A percentile compares a stretch with the other conserved stretches of the same genome.
Conservation (phyloP, 306 rosid species). For the Arachis hypogaea region DNA sequence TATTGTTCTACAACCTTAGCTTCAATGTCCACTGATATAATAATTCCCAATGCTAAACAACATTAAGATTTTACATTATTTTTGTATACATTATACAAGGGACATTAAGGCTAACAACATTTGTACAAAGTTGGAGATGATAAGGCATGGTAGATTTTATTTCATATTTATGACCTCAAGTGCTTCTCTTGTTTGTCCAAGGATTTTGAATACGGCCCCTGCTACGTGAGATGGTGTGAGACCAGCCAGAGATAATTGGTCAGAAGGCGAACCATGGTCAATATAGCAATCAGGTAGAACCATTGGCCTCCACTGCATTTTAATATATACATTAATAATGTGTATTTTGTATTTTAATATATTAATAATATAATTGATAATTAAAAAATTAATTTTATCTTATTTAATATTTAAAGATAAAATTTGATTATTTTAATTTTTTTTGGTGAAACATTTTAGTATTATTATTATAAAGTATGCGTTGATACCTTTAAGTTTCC, state of each 20-base stretch:
- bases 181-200: constrained; percentile 84
- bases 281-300: constrained; percentile 84
- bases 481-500: constrained; percentile 64
- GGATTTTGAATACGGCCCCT: constrained; percentile 75
- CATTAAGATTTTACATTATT: not conserved
- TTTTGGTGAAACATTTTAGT: no score
- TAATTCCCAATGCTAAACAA: not conserved
- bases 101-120: not conserved
- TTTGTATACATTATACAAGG: not conserved
- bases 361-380: no score
- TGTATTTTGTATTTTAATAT: no score
- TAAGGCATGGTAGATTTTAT: not conserved
- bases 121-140: constrained; percentile 34
- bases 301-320: constrained; percentile 87
- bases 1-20: not conserved
- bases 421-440: no score
- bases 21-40: constrained; percentile 12
- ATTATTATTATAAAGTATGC: not conserved
- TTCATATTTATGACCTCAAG: constrained; percentile 57
- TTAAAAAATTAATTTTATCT: no score
- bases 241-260: constrained; percentile 72
- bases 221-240: constrained; percentile 86
- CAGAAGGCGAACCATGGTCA: constrained; percentile 74
- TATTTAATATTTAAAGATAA: no score
- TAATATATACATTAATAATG: no score